Evolutionary conservation across 2,329 filamentous ascomycete species (phyloP).

Genomic region (Metarhizium robertsii): DNA sequence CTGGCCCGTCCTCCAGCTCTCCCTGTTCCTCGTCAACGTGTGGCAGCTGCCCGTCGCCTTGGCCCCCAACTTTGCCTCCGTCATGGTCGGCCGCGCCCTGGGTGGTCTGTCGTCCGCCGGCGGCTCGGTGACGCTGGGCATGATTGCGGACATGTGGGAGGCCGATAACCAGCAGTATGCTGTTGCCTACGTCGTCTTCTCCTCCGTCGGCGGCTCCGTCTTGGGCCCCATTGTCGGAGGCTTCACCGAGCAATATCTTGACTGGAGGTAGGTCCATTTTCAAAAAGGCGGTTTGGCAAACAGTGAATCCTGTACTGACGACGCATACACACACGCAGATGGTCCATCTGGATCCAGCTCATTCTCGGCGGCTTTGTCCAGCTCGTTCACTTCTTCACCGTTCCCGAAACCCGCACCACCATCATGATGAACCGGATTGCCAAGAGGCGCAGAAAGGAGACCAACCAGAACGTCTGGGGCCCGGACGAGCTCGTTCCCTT

Average conservation of each 20-base stretch:
- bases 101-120: conserved; percentile 64
- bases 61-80: conserved; percentile 61
- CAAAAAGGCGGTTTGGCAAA: too few species aligned
- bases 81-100: conserved; percentile 61
- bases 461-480: conserved; percentile 56
- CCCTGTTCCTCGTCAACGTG: conserved; percentile 66
- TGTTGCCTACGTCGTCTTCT: conserved; percentile 68
- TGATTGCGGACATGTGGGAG: conserved; percentile 69
- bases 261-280: conserved; percentile 46
- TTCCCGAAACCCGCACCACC: conserved; percentile 70
- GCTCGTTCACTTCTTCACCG: conserved; percentile 54
- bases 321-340: conserved; percentile 13
- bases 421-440: conserved; percentile 73
- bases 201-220: conserved; percentile 68
- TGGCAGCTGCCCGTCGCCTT: conserved; percentile 66
- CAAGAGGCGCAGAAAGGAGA: conserved; percentile 56
- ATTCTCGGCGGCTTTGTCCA: conserved; percentile 68
- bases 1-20: conserved; percentile 64
- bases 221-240: conserved; percentile 72
- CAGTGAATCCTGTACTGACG: too few species aligned
- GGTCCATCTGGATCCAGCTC: conserved; percentile 79
- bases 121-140: conserved; percentile 63
- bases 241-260: conserved; percentile 57
- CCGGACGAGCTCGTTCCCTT: conserved; percentile 61
- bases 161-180: conserved; percentile 64